These are phyloP conservation scores for Boletus austroedulis DNA, from an alignment of 1,284 basidiomycete species.

Conservation along the genomic window DNA sequence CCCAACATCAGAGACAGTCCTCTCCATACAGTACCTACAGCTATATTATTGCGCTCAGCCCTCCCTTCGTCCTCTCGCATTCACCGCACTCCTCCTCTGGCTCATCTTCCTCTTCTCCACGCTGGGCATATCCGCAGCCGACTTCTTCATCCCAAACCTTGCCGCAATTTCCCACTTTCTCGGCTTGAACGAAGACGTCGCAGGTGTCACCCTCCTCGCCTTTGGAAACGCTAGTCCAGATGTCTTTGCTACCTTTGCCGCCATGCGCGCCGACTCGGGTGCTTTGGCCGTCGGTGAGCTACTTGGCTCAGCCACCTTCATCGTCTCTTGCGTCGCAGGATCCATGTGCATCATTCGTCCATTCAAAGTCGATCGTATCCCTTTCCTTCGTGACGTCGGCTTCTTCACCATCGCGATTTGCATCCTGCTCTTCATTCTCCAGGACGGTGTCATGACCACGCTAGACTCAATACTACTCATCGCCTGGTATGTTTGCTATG, in stretches of 20 bases:
- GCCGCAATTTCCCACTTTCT: constrained; percentile 80
- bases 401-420: constrained; percentile 86
- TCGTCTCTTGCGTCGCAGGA: constrained; percentile 93
- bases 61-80: constrained; percentile 53
- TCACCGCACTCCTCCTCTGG: constrained; percentile 68
- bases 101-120: constrained; percentile 84
- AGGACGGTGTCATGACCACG: constrained; percentile 70
- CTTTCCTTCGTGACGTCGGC: constrained; percentile 90
- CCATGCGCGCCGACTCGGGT: constrained; percentile 84
- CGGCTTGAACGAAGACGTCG: constrained; percentile 85
- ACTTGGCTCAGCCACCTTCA: constrained; percentile 93
- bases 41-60: constrained; percentile 65
- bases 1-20: constrained; percentile 55
- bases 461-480: constrained; percentile 80
- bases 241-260: constrained; percentile 92
- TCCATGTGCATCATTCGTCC: constrained; percentile 95
- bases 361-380: constrained; percentile 76
- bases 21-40: constrained; percentile 66
- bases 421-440: constrained; percentile 73
- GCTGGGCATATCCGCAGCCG: constrained; percentile 87
- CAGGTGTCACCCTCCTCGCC: constrained; percentile 90
- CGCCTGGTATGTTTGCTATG: constrained; percentile 77
- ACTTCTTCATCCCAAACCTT: constrained; percentile 95
- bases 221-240: constrained; percentile 94
- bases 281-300: constrained; percentile 93